A percentile compares a stretch with the other conserved stretches of the same genome.
phyloP scores from a whole-genome alignment of 768 basidiomycete genomes.

The Kwoniella pini region DNA sequence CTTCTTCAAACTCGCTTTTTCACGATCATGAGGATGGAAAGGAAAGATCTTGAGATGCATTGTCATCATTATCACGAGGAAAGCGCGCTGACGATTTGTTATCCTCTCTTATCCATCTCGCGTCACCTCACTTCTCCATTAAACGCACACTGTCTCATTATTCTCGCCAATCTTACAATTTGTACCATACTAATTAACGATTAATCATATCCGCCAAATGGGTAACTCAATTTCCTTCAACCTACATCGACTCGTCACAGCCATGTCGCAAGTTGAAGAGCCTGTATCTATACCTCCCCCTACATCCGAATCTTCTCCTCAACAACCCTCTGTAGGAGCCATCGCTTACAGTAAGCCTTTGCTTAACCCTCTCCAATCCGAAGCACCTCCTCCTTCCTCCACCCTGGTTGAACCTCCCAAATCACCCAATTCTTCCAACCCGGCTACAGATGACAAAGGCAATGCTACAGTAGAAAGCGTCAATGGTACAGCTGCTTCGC shows the following conservation, averaged over 20 bases:
- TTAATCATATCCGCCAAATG: no score
- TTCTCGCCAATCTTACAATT: no score
- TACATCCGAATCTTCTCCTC: slow-evolving; percentile 16
- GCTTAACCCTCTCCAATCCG: slow-evolving; percentile 43
- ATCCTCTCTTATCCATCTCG: not conserved
- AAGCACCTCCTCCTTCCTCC: slow-evolving; percentile 33
- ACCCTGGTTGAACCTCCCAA: slow-evolving; percentile 48
- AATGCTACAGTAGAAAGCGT: slow-evolving; percentile 9
- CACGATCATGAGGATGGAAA: no score
- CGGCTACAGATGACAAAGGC: slow-evolving; percentile 32
- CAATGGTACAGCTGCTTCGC: no score
- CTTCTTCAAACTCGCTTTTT: not conserved
- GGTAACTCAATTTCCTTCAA: not conserved
- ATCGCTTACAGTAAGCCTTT: slow-evolving; percentile 37
- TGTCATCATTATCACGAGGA: not conserved
- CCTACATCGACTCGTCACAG: not conserved
- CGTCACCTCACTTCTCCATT: not conserved
- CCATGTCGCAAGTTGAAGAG: slow-evolving; percentile 12
- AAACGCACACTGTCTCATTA: not conserved
- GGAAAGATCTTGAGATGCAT: not conserved
- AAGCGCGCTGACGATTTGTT: not conserved
- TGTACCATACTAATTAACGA: not conserved
- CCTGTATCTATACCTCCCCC: slow-evolving; percentile 13
- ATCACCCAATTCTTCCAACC: slow-evolving; percentile 34
- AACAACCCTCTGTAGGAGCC: not conserved